Evolutionary conservation across 2,329 filamentous ascomycete genomes (phyloP).

Genomic region (Eurotiales sp.): DNA sequence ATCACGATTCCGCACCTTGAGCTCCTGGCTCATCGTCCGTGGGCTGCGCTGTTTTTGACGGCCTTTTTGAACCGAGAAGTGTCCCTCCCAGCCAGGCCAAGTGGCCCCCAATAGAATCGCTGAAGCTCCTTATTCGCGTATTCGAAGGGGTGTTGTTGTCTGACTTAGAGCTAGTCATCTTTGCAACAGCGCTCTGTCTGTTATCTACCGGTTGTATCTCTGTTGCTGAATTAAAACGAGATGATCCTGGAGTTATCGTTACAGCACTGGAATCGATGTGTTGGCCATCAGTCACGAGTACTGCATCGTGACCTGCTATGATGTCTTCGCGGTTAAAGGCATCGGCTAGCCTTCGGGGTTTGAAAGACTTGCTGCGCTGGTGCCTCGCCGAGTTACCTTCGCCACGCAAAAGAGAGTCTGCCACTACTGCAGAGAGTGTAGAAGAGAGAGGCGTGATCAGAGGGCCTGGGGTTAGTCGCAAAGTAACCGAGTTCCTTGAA

Average conservation of each 20-base stretch:
- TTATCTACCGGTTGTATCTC: slow-evolving; percentile 5
- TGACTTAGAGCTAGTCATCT: slow-evolving; percentile 8
- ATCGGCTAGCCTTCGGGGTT: slow-evolving; percentile 1
- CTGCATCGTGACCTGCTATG: slow-evolving; percentile 23
- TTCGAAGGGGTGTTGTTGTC: slow-evolving; percentile 19
- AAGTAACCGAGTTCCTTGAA: slow-evolving; percentile 47
- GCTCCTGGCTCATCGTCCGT: background rate
- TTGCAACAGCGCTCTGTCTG: background rate
- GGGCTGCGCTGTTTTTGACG: slow-evolving; percentile 1
- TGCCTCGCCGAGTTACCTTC: slow-evolving; percentile 40
- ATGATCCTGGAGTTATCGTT: slow-evolving; percentile 11
- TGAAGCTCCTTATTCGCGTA: slow-evolving; percentile 33
- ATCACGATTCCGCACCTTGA: background rate
- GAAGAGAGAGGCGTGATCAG: slow-evolving; percentile 59
- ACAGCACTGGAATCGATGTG: slow-evolving; percentile 14
- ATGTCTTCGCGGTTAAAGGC: slow-evolving; percentile 16
- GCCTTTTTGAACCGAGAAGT: slow-evolving; percentile 20
- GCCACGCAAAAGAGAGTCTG: slow-evolving; percentile 60
- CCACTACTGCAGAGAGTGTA: slow-evolving; percentile 60
- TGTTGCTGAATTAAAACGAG: slow-evolving; percentile 10
- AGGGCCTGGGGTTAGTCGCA: slow-evolving; percentile 55
- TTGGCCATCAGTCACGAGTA: slow-evolving; percentile 17
- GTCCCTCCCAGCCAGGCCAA: slow-evolving; percentile 34
- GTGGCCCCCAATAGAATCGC: slow-evolving; percentile 35
- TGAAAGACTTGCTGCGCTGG: slow-evolving; percentile 21